These are phyloP conservation scores for Sugiyamaella lignohabitans DNA, from an alignment of 805 yeast species.

Conservation along the genomic window DNA sequence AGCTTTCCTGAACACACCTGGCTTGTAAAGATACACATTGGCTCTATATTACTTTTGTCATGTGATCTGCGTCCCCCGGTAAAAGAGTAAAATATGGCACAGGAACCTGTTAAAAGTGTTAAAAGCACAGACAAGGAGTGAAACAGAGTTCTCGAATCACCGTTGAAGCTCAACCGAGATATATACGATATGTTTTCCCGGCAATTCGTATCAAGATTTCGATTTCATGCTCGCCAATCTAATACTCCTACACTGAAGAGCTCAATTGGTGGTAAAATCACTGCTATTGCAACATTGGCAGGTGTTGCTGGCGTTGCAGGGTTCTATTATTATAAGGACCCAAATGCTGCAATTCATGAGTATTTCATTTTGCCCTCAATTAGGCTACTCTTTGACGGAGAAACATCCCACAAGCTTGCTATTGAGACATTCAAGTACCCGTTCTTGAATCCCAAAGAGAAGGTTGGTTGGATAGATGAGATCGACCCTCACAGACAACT, in stretches of 20 bases:
- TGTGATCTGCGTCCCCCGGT: too few relatives aligned
- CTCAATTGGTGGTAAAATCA: conserved; percentile 4
- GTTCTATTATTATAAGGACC: conserved; percentile 54
- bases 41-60: too few relatives aligned
- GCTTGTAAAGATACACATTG: too few relatives aligned
- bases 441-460: conserved; percentile 26
- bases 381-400: conserved; percentile 70
- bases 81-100: too few relatives aligned
- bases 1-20: too few relatives aligned
- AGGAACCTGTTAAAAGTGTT: too few relatives aligned
- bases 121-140: too few relatives aligned
- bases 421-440: conserved; percentile 54
- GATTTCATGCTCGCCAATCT: too few relatives aligned
- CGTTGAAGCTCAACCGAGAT: too few relatives aligned
- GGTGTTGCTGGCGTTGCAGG: conserved; percentile 9
- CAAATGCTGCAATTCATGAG: conserved; percentile 78
- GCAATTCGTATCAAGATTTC: too few relatives aligned
- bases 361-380: conserved; percentile 72
- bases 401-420: conserved; percentile 75
- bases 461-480: conserved; percentile 23
- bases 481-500: conserved; percentile 29
- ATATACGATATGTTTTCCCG: too few relatives aligned
- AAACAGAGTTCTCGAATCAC: too few relatives aligned
- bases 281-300: conserved; percentile 2
- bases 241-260: neutral